Conservation (phyloP, 129 eudicot genomes). For the Centaurea solstitialis region DNA sequence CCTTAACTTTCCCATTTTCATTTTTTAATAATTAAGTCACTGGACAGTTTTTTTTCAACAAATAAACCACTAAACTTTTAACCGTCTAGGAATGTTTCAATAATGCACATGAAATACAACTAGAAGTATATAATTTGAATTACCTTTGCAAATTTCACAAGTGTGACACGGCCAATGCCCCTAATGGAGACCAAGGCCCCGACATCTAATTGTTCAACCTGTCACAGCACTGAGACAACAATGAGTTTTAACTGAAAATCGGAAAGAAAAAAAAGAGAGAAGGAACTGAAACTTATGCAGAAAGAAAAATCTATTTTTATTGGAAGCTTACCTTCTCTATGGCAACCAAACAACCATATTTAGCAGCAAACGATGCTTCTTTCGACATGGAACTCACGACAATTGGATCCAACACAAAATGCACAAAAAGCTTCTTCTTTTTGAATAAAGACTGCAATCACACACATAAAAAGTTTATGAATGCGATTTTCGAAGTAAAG, state of each 20-base stretch:
- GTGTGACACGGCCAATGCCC: constrained; percentile 77
- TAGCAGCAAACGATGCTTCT: constrained; percentile 69
- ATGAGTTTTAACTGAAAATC: constrained; percentile 26
- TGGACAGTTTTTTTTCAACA: no score
- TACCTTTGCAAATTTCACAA: constrained; percentile 58
- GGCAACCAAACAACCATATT: constrained; percentile 69
- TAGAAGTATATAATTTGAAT: not conserved
- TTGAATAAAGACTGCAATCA: constrained; percentile 48
- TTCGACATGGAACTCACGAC: constrained; percentile 42
- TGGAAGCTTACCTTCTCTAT: constrained; percentile 68
- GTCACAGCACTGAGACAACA: constrained; percentile 30
- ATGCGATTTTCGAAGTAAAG: not conserved
- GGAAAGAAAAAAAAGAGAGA: not conserved
- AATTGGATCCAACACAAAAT: constrained; percentile 76
- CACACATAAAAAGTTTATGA: not conserved
- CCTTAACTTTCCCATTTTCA: no score
- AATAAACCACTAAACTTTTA: no score
- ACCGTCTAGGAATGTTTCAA: no score
- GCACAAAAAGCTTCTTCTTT: constrained; percentile 67
- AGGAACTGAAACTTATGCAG: constrained; percentile 16
- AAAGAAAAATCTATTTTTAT: constrained; percentile 1
- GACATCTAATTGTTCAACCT: constrained; percentile 72
- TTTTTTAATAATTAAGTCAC: no score
- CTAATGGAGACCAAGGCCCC: constrained; percentile 77
- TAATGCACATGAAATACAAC: not conserved